A percentile compares a stretch with the other conserved stretches of the same genome.
Conservation (phyloP, 2,329 filamentous ascomycete species). For the Hypoxylon sp. region DNA sequence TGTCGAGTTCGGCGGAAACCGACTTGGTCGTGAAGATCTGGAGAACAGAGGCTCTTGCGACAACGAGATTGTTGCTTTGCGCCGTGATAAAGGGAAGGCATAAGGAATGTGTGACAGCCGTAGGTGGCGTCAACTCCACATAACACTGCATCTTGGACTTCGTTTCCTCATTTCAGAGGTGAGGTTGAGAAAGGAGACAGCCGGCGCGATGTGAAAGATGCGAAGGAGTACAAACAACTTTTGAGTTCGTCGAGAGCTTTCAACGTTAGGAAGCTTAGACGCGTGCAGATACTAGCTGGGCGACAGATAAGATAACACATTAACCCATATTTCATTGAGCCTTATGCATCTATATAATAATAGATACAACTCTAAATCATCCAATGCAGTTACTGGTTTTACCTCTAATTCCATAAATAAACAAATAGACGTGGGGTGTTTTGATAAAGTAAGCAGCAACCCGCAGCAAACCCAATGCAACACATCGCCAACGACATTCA, state of each 20-base stretch:
- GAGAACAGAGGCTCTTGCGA: conserved; percentile 92
- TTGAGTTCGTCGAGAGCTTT: not conserved
- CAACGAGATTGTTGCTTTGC: conserved; percentile 84
- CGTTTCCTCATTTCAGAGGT: conserved; percentile 51
- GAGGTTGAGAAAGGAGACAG: conserved; percentile 8
- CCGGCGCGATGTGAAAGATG: conserved; percentile 19
- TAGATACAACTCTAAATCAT: not conserved
- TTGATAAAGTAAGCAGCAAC: conserved; percentile 9
- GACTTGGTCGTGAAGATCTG: conserved; percentile 87
- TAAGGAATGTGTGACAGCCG: conserved; percentile 91
- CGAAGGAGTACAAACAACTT: not conserved
- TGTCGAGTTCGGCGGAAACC: conserved; percentile 74
- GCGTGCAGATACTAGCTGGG: conserved; percentile 25
- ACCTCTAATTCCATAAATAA: not conserved
- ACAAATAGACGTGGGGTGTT: not conserved
- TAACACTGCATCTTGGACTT: conserved; percentile 88
- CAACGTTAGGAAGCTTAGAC: conserved; percentile 15
- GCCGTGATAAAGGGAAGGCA: conserved; percentile 82
- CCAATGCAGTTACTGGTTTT: not conserved
- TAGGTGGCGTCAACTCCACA: conserved; percentile 93
- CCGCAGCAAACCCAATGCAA: no score
- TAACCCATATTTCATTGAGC: not conserved
- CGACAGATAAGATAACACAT: conserved; percentile 35
- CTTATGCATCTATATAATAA: not conserved
- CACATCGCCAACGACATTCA: conserved; percentile 9